phyloP scores from a whole-genome alignment of 2,329 filamentous ascomycete species.

The Apiospora saccharicola region DNA sequence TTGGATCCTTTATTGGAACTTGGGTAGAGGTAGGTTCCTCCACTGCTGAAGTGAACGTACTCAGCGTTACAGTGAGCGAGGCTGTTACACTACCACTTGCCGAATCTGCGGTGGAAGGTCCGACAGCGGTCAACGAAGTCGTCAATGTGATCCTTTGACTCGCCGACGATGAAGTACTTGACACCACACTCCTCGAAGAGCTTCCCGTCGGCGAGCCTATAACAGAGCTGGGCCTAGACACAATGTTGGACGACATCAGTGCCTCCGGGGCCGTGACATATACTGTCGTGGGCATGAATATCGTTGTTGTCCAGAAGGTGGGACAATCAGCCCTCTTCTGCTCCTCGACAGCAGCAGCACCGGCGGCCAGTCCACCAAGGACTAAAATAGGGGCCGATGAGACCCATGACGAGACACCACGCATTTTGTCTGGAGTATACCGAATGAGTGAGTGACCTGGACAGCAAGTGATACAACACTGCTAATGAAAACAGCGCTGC shows the following conservation, averaged over 20 bases:
- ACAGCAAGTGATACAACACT: not conserved
- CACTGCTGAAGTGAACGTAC: not conserved
- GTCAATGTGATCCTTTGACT: not conserved
- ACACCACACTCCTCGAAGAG: not conserved
- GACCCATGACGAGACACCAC: not conserved
- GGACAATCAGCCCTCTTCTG: conserved; percentile 29
- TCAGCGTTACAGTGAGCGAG: not conserved
- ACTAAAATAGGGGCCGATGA: not conserved
- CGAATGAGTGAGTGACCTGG: not conserved
- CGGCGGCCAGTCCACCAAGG: not conserved
- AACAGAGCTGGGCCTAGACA: not conserved
- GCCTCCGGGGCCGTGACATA: conserved; percentile 33
- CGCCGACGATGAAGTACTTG: not conserved
- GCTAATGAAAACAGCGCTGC: not conserved
- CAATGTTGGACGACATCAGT: not conserved
- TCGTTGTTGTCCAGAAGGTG: conserved; percentile 35
- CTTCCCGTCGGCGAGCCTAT: not conserved
- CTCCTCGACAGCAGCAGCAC: not conserved
- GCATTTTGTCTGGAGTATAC: not conserved
- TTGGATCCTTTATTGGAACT: not conserved
- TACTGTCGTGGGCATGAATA: conserved; percentile 38
- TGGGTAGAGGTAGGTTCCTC: not conserved
- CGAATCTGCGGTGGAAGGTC: not conserved
- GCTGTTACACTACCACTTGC: not conserved
- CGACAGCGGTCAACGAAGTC: not conserved